Evolutionary conservation across 768 basidiomycete genomes (phyloP).

Genomic region (Boletus tylopilopsis): DNA sequence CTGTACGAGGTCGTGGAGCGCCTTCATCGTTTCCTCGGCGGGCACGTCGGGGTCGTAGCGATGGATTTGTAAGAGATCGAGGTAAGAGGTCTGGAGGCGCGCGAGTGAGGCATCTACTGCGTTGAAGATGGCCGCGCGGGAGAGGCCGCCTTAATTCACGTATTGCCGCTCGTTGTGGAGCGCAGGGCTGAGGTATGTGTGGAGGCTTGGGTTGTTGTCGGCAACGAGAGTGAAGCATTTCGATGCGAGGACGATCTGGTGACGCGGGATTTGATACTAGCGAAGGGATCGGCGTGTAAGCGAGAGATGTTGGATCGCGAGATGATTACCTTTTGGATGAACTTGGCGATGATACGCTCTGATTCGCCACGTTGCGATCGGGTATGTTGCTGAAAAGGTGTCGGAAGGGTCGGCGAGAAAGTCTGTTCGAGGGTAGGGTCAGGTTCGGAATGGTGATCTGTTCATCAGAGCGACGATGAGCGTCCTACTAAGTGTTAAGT

Average conservation of each 20-base stretch:
- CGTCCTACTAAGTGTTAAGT: no score
- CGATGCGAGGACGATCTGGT: no score
- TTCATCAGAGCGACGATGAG: no score
- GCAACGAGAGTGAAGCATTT: no score
- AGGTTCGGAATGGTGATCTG: no score
- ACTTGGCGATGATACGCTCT: no score
- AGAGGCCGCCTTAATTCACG: constrained; percentile 31
- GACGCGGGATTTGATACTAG: no score
- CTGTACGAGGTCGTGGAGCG: constrained; percentile 46
- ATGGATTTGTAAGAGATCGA: constrained; percentile 45
- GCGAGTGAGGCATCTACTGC: constrained; percentile 35
- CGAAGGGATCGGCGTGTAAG: no score
- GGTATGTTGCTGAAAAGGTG: constrained; percentile 66
- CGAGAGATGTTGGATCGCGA: no score
- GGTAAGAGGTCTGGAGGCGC: constrained; percentile 34
- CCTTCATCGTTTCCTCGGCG: constrained; percentile 46
- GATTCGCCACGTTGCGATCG: constrained; percentile 88
- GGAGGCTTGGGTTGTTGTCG: no score
- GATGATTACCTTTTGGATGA: no score
- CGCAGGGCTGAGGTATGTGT: constrained; percentile 41
- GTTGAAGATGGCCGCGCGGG: constrained; percentile 35
- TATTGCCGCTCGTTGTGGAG: constrained; percentile 14
- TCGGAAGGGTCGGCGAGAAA: constrained; percentile 67
- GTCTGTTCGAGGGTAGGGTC: no score
- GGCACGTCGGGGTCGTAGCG: constrained; percentile 36